phyloP scores from a whole-genome alignment of 768 basidiomycete genomes.

The Lactarius psammicola region DNA sequence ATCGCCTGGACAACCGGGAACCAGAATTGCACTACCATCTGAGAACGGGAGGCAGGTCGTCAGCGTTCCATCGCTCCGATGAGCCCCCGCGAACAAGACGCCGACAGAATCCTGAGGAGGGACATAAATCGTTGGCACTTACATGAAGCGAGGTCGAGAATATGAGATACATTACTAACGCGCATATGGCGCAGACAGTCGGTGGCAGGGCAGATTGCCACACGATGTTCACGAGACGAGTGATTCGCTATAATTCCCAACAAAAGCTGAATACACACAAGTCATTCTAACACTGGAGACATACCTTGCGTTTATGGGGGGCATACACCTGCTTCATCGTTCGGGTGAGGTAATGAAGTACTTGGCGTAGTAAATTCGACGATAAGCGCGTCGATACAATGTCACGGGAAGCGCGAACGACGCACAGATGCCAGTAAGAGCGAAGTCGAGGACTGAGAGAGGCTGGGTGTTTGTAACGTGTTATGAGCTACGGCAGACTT shows the following conservation, averaged over 20 bases:
- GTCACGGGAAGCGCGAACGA: neutral
- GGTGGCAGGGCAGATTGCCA: slow-evolving; percentile 23
- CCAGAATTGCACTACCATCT: slow-evolving; percentile 8
- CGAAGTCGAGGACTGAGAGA: slow-evolving; percentile 16
- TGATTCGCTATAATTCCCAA: neutral
- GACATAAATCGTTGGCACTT: neutral
- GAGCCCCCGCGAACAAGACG: neutral
- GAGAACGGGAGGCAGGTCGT: neutral
- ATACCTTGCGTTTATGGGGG: slow-evolving; percentile 6
- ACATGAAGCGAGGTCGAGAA: neutral
- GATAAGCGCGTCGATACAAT: neutral
- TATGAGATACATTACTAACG: neutral
- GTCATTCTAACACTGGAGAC: neutral
- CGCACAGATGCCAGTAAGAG: slow-evolving; percentile 13
- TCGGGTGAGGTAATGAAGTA: slow-evolving; percentile 8
- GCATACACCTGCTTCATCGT: slow-evolving; percentile 16
- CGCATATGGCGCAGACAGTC: slow-evolving; percentile 12
- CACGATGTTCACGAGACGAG: slow-evolving; percentile 7
- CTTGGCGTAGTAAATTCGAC: neutral
- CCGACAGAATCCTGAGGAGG: neutral
- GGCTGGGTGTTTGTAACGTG: neutral
- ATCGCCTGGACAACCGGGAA: slow-evolving; percentile 4
- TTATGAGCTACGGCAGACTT: neutral
- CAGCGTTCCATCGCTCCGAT: neutral
- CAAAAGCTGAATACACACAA: neutral